phyloP scores from a whole-genome alignment of 2,329 filamentous ascomycete species.

The Pseudonectria buxi region DNA sequence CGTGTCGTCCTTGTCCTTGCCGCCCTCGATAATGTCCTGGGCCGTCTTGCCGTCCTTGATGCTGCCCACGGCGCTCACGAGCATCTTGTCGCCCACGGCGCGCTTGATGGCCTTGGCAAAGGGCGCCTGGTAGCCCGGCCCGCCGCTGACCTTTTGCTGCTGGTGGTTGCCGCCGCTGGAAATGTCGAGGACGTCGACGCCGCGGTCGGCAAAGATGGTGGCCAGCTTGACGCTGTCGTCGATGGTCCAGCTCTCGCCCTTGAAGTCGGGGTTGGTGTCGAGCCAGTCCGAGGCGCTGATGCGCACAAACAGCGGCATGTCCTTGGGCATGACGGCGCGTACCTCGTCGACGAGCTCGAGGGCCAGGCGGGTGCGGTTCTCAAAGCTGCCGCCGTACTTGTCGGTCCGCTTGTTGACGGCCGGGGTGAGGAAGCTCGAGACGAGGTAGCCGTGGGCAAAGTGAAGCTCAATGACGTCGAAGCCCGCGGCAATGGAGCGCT shows the following conservation, averaged over 20 bases:
- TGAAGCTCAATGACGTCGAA: constrained; percentile 68
- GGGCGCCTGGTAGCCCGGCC: constrained; percentile 63
- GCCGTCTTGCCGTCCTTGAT: constrained; percentile 40
- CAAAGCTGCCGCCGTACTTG: constrained; percentile 60
- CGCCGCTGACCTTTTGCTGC: constrained; percentile 48
- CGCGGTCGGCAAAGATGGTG: constrained; percentile 52
- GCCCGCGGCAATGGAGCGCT: constrained; percentile 55
- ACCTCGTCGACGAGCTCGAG: constrained; percentile 61
- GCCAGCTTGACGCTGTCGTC: constrained; percentile 60
- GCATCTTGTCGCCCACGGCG: constrained; percentile 54
- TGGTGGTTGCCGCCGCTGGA: constrained; percentile 60
- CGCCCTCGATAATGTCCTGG: constrained; percentile 38
- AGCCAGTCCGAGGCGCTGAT: constrained; percentile 74
- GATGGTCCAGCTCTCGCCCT: constrained; percentile 58
- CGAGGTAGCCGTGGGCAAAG: constrained; percentile 70
- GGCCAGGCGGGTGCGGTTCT: constrained; percentile 63
- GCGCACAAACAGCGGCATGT: constrained; percentile 66
- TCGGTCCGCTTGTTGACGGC: constrained; percentile 63
- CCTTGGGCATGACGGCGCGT: constrained; percentile 54
- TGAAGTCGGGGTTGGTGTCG: constrained; percentile 47
- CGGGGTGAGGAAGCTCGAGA: constrained; percentile 64
- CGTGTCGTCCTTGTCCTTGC: constrained; percentile 26
- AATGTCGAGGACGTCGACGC: constrained; percentile 71
- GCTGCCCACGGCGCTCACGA: constrained; percentile 42
- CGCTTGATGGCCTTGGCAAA: constrained; percentile 67